Conservation (phyloP, 495 filamentous ascomycete species). For the Darksidea phi region DNA sequence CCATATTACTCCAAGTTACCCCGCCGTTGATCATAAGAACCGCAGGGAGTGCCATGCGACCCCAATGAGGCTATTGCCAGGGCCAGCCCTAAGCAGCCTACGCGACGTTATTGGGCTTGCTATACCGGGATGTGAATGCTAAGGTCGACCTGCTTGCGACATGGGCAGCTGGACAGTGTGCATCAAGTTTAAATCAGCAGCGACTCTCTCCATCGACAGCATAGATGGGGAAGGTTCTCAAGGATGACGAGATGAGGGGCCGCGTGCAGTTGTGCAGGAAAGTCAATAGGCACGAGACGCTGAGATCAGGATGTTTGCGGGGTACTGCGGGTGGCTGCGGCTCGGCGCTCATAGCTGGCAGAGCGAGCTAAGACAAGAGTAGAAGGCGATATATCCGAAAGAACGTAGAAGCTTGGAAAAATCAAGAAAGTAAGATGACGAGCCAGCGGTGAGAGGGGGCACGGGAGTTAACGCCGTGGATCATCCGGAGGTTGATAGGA, state of each 20-base stretch:
- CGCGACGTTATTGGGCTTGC: not conserved
- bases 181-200: too few species aligned
- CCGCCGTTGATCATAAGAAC: constrained; percentile 31
- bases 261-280: constrained; percentile 15
- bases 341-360: constrained; percentile 14
- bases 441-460: not conserved
- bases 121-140: not conserved
- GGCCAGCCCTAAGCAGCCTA: not conserved
- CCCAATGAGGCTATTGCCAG: constrained; percentile 9
- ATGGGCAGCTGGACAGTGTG: too few species aligned
- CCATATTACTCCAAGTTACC: constrained; percentile 25
- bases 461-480: too few species aligned
- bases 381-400: constrained; percentile 3
- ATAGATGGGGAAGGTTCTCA: not conserved
- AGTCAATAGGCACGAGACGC: constrained; percentile 18
- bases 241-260: not conserved
- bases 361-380: not conserved
- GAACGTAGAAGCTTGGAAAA: too few species aligned
- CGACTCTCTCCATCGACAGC: too few species aligned
- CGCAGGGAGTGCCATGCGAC: constrained; percentile 10
- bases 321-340: constrained; percentile 30
- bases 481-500: too few species aligned
- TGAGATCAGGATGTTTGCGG: constrained; percentile 17
- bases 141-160: not conserved
- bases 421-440: too few species aligned